Conservation (phyloP, 208 protist species). For the Leishmania tarentolae region DNA sequence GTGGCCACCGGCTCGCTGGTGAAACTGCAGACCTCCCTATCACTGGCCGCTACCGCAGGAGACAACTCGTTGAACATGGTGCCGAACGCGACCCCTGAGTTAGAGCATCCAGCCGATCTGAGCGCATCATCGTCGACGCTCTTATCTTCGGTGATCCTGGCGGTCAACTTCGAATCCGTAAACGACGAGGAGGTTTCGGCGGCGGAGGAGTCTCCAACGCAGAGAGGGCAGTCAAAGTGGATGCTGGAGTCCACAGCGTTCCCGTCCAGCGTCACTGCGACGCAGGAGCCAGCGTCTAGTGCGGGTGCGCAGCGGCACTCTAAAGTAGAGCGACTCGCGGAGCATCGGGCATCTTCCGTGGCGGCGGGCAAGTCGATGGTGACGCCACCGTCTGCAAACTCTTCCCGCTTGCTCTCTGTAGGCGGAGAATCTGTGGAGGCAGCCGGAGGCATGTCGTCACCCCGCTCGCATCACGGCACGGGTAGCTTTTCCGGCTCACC, state of each 20-base stretch:
- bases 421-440: background rate
- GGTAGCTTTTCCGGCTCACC: background rate
- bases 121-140: background rate
- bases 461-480: background rate
- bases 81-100: background rate
- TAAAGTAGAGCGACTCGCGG: too few species aligned
- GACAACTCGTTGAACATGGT: background rate
- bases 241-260: slow-evolving; percentile 1
- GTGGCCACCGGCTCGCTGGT: slow-evolving; percentile 71
- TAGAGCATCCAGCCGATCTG: background rate
- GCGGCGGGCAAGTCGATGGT: background rate
- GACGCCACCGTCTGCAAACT: background rate
- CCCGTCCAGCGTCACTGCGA: background rate
- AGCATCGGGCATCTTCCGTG: background rate
- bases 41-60: background rate
- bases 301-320: background rate
- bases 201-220: background rate
- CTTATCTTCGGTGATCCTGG: background rate
- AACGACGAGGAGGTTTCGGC: background rate
- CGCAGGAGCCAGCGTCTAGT: background rate
- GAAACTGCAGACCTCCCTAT: slow-evolving; percentile 35
- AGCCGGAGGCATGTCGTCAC: background rate
- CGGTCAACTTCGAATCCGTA: background rate
- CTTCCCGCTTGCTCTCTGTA: slow-evolving; percentile 4
- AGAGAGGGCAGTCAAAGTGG: slow-evolving; percentile 4